Evolutionary conservation across 805 yeast genomes (phyloP).

Genomic region (Jamesozyma gamospora): DNA sequence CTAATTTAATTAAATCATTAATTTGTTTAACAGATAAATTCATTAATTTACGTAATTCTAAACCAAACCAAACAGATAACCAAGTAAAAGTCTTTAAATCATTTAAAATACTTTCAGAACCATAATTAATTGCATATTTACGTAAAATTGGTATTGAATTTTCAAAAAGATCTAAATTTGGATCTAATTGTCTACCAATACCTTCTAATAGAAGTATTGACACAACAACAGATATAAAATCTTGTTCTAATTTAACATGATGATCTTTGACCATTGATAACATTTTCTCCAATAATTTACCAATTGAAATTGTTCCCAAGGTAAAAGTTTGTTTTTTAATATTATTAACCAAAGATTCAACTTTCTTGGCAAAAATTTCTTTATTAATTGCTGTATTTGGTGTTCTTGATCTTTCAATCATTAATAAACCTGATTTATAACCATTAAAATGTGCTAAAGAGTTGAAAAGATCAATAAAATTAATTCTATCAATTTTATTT

Average conservation of each 20-base stretch:
- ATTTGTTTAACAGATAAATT: constrained; percentile 72
- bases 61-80: constrained; percentile 84
- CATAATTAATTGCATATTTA: constrained; percentile 52
- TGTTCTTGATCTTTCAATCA: constrained; percentile 90
- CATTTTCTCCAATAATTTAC: constrained; percentile 81
- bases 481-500: constrained; percentile 63
- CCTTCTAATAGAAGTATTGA: constrained; percentile 90
- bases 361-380: constrained; percentile 80
- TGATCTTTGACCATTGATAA: constrained; percentile 84
- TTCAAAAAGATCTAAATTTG: constrained; percentile 87
- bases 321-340: constrained; percentile 86
- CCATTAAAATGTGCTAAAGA: constrained; percentile 91
- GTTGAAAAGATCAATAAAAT: constrained; percentile 81
- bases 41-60: constrained; percentile 81
- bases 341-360: constrained; percentile 68
- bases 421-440: constrained; percentile 83
- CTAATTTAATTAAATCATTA: constrained; percentile 48
- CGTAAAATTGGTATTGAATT: constrained; percentile 81
- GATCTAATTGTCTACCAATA: constrained; percentile 88
- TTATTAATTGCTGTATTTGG: constrained; percentile 84
- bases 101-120: constrained; percentile 36
- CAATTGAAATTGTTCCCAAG: constrained; percentile 82
- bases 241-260: constrained; percentile 97
- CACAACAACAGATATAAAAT: constrained; percentile 88
- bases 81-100: constrained; percentile 59